Evolutionary conservation across 352 stramenopile genomes (phyloP).

Genomic region (Achlya hypogyna): DNA sequence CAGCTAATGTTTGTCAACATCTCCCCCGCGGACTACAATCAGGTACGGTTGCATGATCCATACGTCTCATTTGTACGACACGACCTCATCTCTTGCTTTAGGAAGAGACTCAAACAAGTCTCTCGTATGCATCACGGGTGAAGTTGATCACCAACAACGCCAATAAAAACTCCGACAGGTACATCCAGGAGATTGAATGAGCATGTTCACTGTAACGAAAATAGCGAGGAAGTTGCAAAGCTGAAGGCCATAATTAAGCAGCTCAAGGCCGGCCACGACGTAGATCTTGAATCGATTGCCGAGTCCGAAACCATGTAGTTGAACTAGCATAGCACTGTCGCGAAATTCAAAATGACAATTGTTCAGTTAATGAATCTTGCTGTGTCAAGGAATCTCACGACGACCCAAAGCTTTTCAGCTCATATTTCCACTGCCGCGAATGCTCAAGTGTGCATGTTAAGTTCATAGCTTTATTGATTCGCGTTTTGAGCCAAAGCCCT

Average conservation of each 20-base stretch:
- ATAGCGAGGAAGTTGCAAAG: slow-evolving; percentile 56
- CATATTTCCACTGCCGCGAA: too few relatives aligned
- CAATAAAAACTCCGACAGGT: slow-evolving; percentile 74
- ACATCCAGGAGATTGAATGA: background rate
- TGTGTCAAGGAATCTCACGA: too few relatives aligned
- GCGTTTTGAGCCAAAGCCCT: too few relatives aligned
- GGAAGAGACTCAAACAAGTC: slow-evolving; percentile 78
- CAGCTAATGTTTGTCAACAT: slow-evolving; percentile 89
- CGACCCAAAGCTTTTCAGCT: too few relatives aligned
- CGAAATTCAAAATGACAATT: background rate
- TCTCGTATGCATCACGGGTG: slow-evolving; percentile 72
- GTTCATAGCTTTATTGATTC: too few relatives aligned
- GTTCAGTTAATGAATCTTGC: too few relatives aligned
- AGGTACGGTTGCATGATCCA: slow-evolving; percentile 29
- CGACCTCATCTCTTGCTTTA: slow-evolving; percentile 14
- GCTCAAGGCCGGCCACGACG: slow-evolving; percentile 55
- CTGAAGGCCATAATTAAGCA: slow-evolving; percentile 81
- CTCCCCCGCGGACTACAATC: slow-evolving; percentile 83
- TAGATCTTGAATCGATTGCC: slow-evolving; percentile 40
- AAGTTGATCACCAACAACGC: slow-evolving; percentile 86
- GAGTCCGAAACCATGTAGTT: background rate
- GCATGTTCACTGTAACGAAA: background rate
- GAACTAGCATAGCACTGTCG: background rate
- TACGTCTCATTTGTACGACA: slow-evolving; percentile 1
- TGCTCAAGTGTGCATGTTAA: too few relatives aligned